These are phyloP conservation scores for Suillus placidus DNA, from an alignment of 768 basidiomycete genomes.

Conservation along the genomic window DNA sequence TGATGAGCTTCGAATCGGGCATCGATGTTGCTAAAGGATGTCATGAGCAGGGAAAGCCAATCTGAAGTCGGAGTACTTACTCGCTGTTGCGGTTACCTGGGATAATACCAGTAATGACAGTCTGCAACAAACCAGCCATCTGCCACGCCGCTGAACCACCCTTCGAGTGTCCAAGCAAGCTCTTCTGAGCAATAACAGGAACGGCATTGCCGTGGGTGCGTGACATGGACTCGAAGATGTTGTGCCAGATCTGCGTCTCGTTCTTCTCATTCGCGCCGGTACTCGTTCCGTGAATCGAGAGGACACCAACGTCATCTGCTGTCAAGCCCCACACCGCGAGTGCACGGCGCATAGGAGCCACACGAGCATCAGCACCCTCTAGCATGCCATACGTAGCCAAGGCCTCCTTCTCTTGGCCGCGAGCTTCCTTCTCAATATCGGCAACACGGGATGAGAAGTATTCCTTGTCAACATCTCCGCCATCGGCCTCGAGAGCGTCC, in stretches of 20 bases:
- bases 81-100: slow-evolving; percentile 97
- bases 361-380: slow-evolving; percentile 79
- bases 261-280: slow-evolving; percentile 95
- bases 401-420: slow-evolving; percentile 89
- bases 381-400: slow-evolving; percentile 96
- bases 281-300: slow-evolving; percentile 90
- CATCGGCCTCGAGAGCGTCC: slow-evolving; percentile 56
- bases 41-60: slow-evolving; percentile 2
- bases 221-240: slow-evolving; percentile 84
- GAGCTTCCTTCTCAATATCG: slow-evolving; percentile 88
- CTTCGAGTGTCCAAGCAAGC: slow-evolving; percentile 95
- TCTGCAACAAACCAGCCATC: slow-evolving; percentile 89
- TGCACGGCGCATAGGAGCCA: slow-evolving; percentile 92
- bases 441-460: slow-evolving; percentile 78
- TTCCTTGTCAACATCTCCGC: slow-evolving; percentile 56
- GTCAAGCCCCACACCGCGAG: slow-evolving; percentile 96
- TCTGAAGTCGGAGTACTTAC: slow-evolving; percentile 50
- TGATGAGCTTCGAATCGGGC: slow-evolving; percentile 87
- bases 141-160: slow-evolving; percentile 99
- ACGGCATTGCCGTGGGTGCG: slow-evolving; percentile 96
- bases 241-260: slow-evolving; percentile 96
- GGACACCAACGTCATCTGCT: slow-evolving; percentile 88
- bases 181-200: slow-evolving; percentile 97
- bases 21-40: slow-evolving; percentile 78
- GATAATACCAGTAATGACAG: slow-evolving; percentile 80